Conservation (phyloP, 2,329 filamentous ascomycete genomes). For the Aspergillus novofumigatus region DNA sequence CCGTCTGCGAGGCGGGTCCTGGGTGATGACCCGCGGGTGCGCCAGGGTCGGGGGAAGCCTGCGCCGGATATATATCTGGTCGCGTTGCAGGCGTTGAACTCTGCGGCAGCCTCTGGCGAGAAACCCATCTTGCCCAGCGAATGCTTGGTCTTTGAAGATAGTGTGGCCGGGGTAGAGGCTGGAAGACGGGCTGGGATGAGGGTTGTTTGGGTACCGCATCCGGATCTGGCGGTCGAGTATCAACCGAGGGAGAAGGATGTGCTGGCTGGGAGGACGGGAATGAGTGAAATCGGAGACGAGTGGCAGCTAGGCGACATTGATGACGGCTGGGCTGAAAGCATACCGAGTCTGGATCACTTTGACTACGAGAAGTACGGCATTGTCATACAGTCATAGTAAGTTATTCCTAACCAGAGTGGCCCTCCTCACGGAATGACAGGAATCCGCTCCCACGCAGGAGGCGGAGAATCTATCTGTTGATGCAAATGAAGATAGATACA, state of each 20-base stretch:
- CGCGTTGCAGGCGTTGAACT: constrained; percentile 19
- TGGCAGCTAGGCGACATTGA: constrained; percentile 14
- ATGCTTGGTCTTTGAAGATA: constrained; percentile 36
- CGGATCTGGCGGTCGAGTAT: constrained; percentile 33
- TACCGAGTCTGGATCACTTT: constrained; percentile 36
- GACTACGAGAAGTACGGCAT: constrained; percentile 38
- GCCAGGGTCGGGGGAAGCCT: constrained; percentile 21
- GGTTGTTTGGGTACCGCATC: constrained; percentile 33
- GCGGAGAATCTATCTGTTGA: too few species aligned
- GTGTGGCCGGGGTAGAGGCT: constrained; percentile 28
- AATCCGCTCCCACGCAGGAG: too few species aligned
- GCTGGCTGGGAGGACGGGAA: constrained; percentile 20
- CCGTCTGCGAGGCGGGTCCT: constrained; percentile 12
- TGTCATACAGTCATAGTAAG: too few species aligned
- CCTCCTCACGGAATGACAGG: too few species aligned
- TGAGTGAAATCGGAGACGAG: constrained; percentile 7
- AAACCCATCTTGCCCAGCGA: constrained; percentile 21
- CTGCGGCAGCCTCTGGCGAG: neutral
- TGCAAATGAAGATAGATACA: too few species aligned
- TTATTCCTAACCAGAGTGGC: too few species aligned
- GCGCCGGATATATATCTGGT: constrained; percentile 25
- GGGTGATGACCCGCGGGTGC: constrained; percentile 19
- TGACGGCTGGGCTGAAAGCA: constrained; percentile 38
- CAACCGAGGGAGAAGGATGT: constrained; percentile 16
- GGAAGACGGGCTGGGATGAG: constrained; percentile 32